A percentile compares a stretch with the other conserved stretches of the same genome.
Evolutionary conservation across 768 basidiomycete species (phyloP).

Genomic region (Suillus subluteus): DNA sequence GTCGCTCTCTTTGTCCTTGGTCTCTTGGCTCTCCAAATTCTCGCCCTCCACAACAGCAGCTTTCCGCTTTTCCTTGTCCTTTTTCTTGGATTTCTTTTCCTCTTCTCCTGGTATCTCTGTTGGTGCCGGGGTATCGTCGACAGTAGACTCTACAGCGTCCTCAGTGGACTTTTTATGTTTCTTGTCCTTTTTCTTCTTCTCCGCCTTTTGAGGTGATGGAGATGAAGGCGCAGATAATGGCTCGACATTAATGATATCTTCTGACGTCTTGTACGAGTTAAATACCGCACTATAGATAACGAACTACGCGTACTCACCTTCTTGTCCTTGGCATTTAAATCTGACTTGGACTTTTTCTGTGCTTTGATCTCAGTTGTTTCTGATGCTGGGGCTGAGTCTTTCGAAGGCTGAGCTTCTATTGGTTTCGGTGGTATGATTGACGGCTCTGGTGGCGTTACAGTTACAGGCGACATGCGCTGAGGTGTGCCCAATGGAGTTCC

Average conservation of each 20-base stretch:
- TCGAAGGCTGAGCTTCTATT: neutral
- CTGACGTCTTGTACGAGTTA: constrained; percentile 14
- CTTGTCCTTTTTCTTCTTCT: constrained; percentile 25
- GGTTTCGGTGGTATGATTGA: constrained; percentile 11
- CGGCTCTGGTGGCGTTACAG: constrained; percentile 24
- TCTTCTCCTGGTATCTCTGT: constrained; percentile 13
- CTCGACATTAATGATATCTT: constrained; percentile 3
- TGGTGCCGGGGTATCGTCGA: constrained; percentile 12
- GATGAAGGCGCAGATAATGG: neutral
- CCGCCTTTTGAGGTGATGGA: constrained; percentile 14
- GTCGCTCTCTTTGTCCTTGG: constrained; percentile 13
- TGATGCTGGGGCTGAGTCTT: neutral
- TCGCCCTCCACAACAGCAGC: constrained; percentile 16
- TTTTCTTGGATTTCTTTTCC: constrained; percentile 21
- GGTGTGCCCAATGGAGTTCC: constrained; percentile 72
- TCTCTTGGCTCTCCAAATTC: constrained; percentile 22
- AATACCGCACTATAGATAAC: neutral
- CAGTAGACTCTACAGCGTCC: constrained; percentile 22
- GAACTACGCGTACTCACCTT: constrained; percentile 18
- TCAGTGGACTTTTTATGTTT: constrained; percentile 11
- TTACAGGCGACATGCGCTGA: constrained; percentile 48
- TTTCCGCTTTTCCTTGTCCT: constrained; percentile 24
- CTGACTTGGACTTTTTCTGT: constrained; percentile 9
- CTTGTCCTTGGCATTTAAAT: constrained; percentile 25
- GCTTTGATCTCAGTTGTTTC: constrained; percentile 8